Percentiles rank a stretch among this genome's conserved stretches.
These are phyloP conservation scores for Syzygium jambos DNA, from an alignment of 345 rosid species.

Conservation along the genomic window DNA sequence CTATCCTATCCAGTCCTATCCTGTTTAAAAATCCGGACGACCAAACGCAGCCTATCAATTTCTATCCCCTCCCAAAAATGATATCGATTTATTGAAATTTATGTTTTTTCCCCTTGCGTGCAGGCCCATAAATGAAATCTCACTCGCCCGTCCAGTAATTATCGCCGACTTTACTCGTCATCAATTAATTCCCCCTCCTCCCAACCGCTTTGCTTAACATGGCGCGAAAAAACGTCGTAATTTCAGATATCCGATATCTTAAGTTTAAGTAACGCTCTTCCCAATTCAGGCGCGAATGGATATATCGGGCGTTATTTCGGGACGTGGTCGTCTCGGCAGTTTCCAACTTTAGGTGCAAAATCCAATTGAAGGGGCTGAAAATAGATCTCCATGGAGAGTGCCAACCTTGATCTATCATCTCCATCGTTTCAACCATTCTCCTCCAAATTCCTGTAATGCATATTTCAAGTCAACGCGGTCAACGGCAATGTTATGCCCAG, in stretches of 20 bases:
- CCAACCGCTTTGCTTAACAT: background rate
- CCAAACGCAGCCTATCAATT: background rate
- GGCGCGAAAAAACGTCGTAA: background rate
- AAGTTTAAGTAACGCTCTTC: fast-evolving
- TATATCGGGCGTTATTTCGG: background rate
- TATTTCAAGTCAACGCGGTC: background rate
- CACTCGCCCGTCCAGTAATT: background rate
- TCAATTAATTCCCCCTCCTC: background rate
- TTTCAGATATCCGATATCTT: fast-evolving
- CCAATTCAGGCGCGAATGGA: background rate
- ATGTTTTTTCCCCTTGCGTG: background rate
- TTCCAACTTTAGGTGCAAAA: background rate
- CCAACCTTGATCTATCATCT: background rate
- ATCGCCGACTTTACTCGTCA: background rate
- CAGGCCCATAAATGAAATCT: background rate
- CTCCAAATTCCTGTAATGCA: background rate
- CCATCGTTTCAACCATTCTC: background rate
- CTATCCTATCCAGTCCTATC: too few relatives aligned
- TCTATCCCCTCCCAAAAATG: background rate
- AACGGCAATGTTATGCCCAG: background rate
- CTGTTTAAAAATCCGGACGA: too few relatives aligned
- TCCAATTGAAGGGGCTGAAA: background rate
- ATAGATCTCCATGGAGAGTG: background rate
- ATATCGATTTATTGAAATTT: background rate
- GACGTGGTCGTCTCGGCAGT: background rate